These are phyloP conservation scores for Thalassiosira hispida DNA, from an alignment of 352 stramenopile genomes.

Conservation along the genomic window DNA sequence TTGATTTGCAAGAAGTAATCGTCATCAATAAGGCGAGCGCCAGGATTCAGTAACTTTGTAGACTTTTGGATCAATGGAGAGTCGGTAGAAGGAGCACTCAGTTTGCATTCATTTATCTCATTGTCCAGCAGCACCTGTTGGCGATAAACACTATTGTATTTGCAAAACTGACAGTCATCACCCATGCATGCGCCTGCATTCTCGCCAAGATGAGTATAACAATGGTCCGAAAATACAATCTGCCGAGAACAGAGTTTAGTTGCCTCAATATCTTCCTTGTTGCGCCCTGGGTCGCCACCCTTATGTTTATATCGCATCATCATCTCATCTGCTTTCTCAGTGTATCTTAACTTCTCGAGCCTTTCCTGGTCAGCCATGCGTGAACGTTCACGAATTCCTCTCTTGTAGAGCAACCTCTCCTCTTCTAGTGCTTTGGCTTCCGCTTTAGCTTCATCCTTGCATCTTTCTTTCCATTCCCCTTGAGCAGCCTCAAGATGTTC, in stretches of 20 bases:
- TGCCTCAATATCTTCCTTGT: constrained; percentile 41
- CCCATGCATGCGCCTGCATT: constrained; percentile 25
- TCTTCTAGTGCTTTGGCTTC: constrained; percentile 34
- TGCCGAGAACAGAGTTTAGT: constrained; percentile 43
- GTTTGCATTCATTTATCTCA: constrained; percentile 32
- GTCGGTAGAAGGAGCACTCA: constrained; percentile 11
- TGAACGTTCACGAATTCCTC: constrained; percentile 47
- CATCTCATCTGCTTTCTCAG: constrained; percentile 28
- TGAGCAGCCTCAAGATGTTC: constrained; percentile 17
- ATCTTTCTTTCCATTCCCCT: constrained; percentile 40
- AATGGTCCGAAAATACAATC: constrained; percentile 40
- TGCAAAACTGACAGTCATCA: constrained; percentile 48
- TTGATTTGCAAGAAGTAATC: constrained; percentile 24
- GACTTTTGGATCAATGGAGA: constrained; percentile 21
- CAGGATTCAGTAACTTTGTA: constrained; percentile 36
- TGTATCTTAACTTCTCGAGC: constrained; percentile 57
- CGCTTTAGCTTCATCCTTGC: constrained; percentile 32
- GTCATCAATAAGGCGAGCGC: constrained; percentile 22
- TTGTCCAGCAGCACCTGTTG: constrained; percentile 35
- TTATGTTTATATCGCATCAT: constrained; percentile 54
- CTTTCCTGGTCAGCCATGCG: constrained; percentile 41
- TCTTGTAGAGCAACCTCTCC: constrained; percentile 53
- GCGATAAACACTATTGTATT: constrained; percentile 29
- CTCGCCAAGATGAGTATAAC: neutral
- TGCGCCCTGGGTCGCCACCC: constrained; percentile 35